These are phyloP conservation scores for Salix exigua DNA, from an alignment of 345 rosid species.

Conservation along the genomic window DNA sequence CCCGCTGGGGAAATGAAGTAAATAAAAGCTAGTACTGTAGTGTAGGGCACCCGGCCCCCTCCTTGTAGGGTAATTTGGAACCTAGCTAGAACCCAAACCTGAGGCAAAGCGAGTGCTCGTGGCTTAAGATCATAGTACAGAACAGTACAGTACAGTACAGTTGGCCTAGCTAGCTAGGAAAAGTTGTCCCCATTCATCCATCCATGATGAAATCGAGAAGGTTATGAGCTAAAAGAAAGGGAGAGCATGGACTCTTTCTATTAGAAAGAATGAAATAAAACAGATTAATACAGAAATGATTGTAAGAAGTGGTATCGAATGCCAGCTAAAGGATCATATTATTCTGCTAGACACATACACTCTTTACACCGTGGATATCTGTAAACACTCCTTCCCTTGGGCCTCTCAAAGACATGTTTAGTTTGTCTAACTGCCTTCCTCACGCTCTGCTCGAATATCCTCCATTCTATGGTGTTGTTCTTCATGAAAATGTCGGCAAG, in stretches of 20 bases:
- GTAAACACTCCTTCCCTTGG: slow-evolving; percentile 80
- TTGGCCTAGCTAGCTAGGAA: not conserved
- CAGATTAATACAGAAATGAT: not conserved
- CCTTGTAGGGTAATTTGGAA: no score
- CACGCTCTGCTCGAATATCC: slow-evolving; percentile 80
- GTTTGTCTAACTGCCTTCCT: slow-evolving; percentile 92
- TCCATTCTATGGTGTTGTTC: slow-evolving; percentile 82
- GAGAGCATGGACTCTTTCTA: not conserved
- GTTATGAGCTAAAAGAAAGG: not conserved
- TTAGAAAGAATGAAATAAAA: not conserved
- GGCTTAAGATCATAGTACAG: no score
- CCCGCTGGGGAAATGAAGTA: no score
- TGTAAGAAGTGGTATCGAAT: not conserved
- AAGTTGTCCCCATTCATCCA: not conserved
- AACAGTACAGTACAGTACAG: no score
- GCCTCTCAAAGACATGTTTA: slow-evolving; percentile 71
- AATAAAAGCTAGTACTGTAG: no score
- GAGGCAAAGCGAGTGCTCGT: no score
- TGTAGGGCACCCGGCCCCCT: no score
- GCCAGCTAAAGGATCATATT: not conserved
- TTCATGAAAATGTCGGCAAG: slow-evolving; percentile 63
- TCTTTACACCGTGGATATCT: slow-evolving; percentile 81
- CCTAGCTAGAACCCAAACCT: no score
- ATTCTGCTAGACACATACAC: slow-evolving; percentile 60
- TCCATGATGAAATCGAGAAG: not conserved